Conservation (phyloP, 2,329 filamentous ascomycete species). For the Hymenoscyphus fraxineus region DNA sequence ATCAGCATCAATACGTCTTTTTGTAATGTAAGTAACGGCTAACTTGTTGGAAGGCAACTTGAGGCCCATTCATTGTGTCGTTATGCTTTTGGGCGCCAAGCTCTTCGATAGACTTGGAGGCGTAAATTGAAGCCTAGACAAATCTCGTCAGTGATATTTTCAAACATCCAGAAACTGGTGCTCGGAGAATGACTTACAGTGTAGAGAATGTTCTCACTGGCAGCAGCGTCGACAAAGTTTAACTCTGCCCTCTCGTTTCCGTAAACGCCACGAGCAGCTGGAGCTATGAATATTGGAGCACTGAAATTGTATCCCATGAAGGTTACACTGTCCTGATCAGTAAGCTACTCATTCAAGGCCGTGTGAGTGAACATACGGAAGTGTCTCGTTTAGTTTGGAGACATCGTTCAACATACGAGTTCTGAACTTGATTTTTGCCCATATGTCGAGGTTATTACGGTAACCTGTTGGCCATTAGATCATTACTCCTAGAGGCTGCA, state of each 20-base stretch:
- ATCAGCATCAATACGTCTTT: background rate
- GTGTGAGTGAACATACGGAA: conserved; percentile 1
- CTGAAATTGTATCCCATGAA: conserved; percentile 37
- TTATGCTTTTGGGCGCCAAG: conserved; percentile 15
- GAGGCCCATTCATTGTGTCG: conserved; percentile 1
- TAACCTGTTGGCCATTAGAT: background rate
- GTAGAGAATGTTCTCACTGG: conserved; percentile 18
- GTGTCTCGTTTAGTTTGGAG: conserved; percentile 30
- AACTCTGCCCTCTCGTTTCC: conserved; percentile 35
- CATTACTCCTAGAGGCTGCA: no score
- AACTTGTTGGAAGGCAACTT: conserved; percentile 21
- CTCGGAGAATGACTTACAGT: conserved; percentile 5
- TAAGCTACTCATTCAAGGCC: background rate
- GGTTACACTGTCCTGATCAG: conserved; percentile 9
- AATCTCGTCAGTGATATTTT: conserved; percentile 2
- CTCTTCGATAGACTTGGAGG: conserved; percentile 16
- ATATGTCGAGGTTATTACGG: conserved; percentile 50
- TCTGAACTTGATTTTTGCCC: conserved; percentile 45
- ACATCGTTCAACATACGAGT: conserved; percentile 43
- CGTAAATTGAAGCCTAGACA: conserved; percentile 12
- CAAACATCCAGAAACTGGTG: background rate
- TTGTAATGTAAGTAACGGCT: background rate
- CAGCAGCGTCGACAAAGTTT: conserved; percentile 38
- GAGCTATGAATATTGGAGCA: conserved; percentile 38
- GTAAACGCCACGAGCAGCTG: conserved; percentile 34